These are phyloP conservation scores for Ceratobasidium sp. DNA, from an alignment of 1,284 basidiomycete genomes.

Conservation along the genomic window DNA sequence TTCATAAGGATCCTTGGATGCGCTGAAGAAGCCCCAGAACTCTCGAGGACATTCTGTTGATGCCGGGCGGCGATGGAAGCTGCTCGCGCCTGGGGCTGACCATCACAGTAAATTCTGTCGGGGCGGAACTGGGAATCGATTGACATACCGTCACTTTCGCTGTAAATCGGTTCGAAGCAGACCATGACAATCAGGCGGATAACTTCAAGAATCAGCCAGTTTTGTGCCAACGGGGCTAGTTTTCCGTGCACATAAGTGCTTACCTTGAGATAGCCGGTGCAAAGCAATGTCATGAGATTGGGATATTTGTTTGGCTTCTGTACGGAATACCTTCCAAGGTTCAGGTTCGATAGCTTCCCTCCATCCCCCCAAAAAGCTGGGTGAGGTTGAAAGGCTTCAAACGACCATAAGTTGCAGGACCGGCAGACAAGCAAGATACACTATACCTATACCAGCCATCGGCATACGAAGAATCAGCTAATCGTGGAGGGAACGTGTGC, in stretches of 20 bases:
- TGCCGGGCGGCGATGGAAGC: neutral
- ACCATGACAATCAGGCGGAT: too few relatives aligned
- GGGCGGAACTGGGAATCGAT: too few relatives aligned
- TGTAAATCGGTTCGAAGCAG: too few relatives aligned
- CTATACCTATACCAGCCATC: neutral
- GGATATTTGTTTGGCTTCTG: neutral
- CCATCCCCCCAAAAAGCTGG: too few relatives aligned
- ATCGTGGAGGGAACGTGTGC: too few relatives aligned
- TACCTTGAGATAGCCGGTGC: neutral
- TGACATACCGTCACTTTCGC: too few relatives aligned
- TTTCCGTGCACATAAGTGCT: neutral
- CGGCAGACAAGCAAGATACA: neutral
- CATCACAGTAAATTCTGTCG: too few relatives aligned
- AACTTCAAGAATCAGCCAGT: neutral
- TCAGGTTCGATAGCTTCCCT: too few relatives aligned
- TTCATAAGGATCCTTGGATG: neutral
- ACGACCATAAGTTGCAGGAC: neutral
- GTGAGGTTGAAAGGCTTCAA: too few relatives aligned
- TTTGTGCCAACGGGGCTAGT: too few relatives aligned
- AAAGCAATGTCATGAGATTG: neutral
- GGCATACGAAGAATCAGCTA: too few relatives aligned
- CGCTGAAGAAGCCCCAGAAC: neutral
- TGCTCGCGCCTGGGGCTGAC: neutral
- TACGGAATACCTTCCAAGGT: neutral
- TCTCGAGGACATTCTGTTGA: neutral